Evolutionary conservation across 1,284 basidiomycete species (phyloP), one percentile per base, ranked within the genome.

Genomic region (Irpex rosettiformis): DNA sequence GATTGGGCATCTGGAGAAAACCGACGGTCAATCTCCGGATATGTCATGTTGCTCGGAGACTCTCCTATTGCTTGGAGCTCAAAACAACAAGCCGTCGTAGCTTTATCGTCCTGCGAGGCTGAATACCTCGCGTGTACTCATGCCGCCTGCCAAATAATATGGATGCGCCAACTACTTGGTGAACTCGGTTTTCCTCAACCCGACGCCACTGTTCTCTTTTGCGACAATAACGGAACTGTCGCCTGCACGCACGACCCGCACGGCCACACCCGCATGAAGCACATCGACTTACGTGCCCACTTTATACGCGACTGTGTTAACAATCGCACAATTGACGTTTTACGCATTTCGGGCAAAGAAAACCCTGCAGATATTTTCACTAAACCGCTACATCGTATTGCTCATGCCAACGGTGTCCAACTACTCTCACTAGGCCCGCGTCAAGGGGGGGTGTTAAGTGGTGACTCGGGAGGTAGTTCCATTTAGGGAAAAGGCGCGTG

Each of bases 81-180:
- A 5, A 69, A 69, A 33, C 66, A 73, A 10, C 79, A 82, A 62
- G 4, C 60, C 0, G 64, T 70, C 7, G 70, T 77, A 18, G 66
- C 78, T 0, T 61, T 70, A 2, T 81, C 79, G 1, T 75, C 75
- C 1, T 73, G 72, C 0, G 77, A 79, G 58, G 73, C 77, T 1
- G 77, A 81, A 61, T 79, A 75, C 59, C 66, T 78, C 51, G 74
- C 75, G 1, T 63, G 72, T 10, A 63, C 69, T 1, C 62, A 73
- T 21, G 68, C 73, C 0, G 67, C 27, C 4, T 43, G 42, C 18
- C 42, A 43, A 18, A 62, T 70, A 1, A 37, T 73, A 1, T 81
- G 75, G 76, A 63, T 80, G 3, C 54, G 65, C 7, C 67, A 71
- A 42, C 61, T 76, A 7, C 61, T 76, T 37, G 49, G 60, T 5